Evolutionary conservation across 2,329 filamentous ascomycete genomes (phyloP), one percentile per base, ranked within the genome.

Genomic region (Hymenoscyphus scutula): DNA sequence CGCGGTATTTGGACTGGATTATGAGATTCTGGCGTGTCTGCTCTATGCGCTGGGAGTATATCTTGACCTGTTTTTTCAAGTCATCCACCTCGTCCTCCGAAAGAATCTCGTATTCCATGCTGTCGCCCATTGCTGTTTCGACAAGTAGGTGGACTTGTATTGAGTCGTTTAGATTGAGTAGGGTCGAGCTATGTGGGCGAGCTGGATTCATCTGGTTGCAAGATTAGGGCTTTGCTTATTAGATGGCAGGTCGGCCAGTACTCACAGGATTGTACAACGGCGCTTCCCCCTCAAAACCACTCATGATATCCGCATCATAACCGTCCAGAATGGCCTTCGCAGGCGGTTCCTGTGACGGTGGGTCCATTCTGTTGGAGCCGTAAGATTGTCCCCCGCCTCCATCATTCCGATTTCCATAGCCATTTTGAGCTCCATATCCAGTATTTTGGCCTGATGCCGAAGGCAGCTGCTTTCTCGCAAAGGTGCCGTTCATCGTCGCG

Each of bases 111-210:
- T 88, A 99, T 70, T 87, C 80, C 72, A 88, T 89, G 78, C 92
- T 96, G 77, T 99, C 95, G 64, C 88, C 85, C 64, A 99, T 85
- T 23, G 95, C 95, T 23, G 92, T 98, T 79, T 98, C 94, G 65
- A 95, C 93, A 63, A 99, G 84, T 55, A 99, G 80, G 75, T 98
- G 96, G 74, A 97, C 88, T 70, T 92, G 89, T 53, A 99, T 90
- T 64, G 82, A 84, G 75, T 91, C 90, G 66, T 85, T 84, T 59
- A 88, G 79, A 70, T 89, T 84, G 68, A 88, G 81, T 11, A 83
- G 78, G 3, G 77, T 77, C 23, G 84, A 85, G 69, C 81, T 87
- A 66, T 84, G 82, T 11, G 80, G 79, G 58, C 80, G 80, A 32
- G 78, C 76, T 41, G 76, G 65, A 69, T 83, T 85, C 73, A 80